Evolutionary conservation across 768 basidiomycete species (phyloP).

Genomic region (Heimioporus sp.): DNA sequence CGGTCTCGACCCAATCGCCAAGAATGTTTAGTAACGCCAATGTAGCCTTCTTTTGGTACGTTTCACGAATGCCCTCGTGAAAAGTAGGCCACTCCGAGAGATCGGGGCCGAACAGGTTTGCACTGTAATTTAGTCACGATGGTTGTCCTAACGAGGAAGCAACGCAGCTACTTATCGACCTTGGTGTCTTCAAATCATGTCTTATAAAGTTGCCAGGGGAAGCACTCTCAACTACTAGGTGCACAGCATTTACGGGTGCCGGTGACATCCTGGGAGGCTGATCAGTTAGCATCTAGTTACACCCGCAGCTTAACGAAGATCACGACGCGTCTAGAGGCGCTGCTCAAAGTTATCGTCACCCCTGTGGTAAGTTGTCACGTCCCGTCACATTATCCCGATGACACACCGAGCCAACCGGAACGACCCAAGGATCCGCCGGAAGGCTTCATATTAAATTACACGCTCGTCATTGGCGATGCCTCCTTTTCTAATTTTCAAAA

Average conservation of each 20-base stretch:
- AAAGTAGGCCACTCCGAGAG: slow-evolving; percentile 87
- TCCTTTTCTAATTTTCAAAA: slow-evolving; percentile 99
- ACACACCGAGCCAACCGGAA: not conserved
- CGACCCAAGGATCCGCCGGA: slow-evolving; percentile 78
- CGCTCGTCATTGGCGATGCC: slow-evolving; percentile 88
- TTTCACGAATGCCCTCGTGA: slow-evolving; percentile 87
- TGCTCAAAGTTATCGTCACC: slow-evolving; percentile 94
- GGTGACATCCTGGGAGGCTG: slow-evolving; percentile 2
- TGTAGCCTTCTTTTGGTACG: slow-evolving; percentile 75
- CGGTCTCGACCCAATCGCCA: slow-evolving; percentile 13
- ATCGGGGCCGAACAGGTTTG: slow-evolving; percentile 92
- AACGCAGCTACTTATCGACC: slow-evolving; percentile 79
- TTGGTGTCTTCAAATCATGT: slow-evolving; percentile 82
- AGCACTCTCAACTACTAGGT: slow-evolving; percentile 53
- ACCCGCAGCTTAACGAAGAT: slow-evolving; percentile 78
- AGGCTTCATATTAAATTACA: slow-evolving; percentile 95
- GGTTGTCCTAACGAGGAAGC: slow-evolving; percentile 6
- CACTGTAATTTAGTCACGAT: not conserved
- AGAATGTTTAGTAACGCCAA: not conserved
- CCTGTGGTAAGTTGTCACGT: slow-evolving; percentile 64
- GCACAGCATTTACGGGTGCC: slow-evolving; percentile 8
- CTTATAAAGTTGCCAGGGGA: slow-evolving; percentile 84
- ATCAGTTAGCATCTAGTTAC: slow-evolving; percentile 52
- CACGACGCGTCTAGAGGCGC: slow-evolving; percentile 79
- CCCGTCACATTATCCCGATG: not conserved